phyloP scores from a whole-genome alignment of 2,329 filamentous ascomycete species.

The Colletotrichum ledebouriae region DNA sequence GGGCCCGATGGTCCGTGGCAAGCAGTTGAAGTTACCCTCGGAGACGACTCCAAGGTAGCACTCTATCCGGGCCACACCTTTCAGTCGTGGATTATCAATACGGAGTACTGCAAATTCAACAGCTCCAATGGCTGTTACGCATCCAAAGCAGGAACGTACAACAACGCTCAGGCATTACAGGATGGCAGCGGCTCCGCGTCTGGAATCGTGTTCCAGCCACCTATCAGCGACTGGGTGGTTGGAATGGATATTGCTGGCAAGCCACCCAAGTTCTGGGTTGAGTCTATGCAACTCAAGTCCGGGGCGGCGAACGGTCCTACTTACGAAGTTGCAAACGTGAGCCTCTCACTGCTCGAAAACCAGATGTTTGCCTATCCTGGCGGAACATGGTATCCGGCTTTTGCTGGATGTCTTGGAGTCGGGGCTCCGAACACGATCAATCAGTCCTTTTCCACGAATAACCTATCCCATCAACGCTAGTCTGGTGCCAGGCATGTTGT shows the following conservation, averaged over 20 bases:
- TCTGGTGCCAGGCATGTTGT: constrained; percentile 49
- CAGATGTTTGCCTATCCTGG: constrained; percentile 49
- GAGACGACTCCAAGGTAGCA: constrained; percentile 45
- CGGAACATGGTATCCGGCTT: constrained; percentile 48
- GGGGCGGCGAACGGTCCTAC: constrained; percentile 3
- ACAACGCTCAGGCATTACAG: constrained; percentile 30
- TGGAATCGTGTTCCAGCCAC: constrained; percentile 6
- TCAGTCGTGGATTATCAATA: constrained; percentile 47
- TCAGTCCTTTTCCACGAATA: constrained; percentile 46
- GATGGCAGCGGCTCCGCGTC: constrained; percentile 3
- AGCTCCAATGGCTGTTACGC: constrained; percentile 45
- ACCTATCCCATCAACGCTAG: constrained; percentile 48
- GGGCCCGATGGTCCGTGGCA: constrained; percentile 54
- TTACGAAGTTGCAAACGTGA: constrained; percentile 45
- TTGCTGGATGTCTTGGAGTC: constrained; percentile 50
- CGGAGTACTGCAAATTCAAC: constrained; percentile 48
- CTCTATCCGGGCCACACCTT: constrained; percentile 50
- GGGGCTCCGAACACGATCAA: constrained; percentile 48
- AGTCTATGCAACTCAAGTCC: neutral
- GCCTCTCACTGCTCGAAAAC: constrained; percentile 46
- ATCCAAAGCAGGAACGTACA: constrained; percentile 48
- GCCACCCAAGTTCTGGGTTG: constrained; percentile 11
- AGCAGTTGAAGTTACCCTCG: constrained; percentile 47
- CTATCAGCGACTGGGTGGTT: constrained; percentile 44
- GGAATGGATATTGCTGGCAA: constrained; percentile 44